Percentiles rank a stretch among this genome's conserved stretches.
Evolutionary conservation across 495 filamentous ascomycete species (phyloP).

Genomic region (Aspergillus cristatus): DNA sequence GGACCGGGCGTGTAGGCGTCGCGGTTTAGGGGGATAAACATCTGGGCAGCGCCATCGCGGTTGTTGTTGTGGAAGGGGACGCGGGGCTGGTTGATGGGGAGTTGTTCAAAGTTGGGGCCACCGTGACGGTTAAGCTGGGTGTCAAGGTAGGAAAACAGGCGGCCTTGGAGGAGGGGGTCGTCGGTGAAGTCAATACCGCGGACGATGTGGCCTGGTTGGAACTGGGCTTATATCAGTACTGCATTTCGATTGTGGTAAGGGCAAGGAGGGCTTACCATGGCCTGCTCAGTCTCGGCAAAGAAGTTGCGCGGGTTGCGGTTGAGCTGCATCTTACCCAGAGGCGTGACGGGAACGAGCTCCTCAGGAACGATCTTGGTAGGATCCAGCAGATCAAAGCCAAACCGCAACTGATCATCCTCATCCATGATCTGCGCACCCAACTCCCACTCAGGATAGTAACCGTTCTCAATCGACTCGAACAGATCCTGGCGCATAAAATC

Average conservation of each 20-base stretch:
- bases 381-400: slow-evolving; percentile 65
- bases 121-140: slow-evolving; percentile 65
- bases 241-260: no score
- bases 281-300: slow-evolving; percentile 71
- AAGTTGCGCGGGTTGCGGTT: slow-evolving; percentile 67
- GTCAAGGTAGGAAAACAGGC: slow-evolving; percentile 68
- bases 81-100: slow-evolving; percentile 63
- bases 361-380: slow-evolving; percentile 71
- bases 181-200: slow-evolving; percentile 66
- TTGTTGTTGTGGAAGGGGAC: slow-evolving; percentile 66
- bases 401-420: slow-evolving; percentile 54
- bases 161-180: slow-evolving; percentile 65
- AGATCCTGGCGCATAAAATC: slow-evolving; percentile 66
- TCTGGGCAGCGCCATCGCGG: slow-evolving; percentile 37
- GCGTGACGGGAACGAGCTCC: slow-evolving; percentile 57
- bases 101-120: slow-evolving; percentile 67
- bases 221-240: no score
- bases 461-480: slow-evolving; percentile 58
- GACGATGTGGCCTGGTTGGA: slow-evolving; percentile 43
- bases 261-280: slow-evolving; percentile 41
- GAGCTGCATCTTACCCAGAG: slow-evolving; percentile 57
- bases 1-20: slow-evolving; percentile 47
- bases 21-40: slow-evolving; percentile 39
- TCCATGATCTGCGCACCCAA: slow-evolving; percentile 65
- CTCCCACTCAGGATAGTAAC: slow-evolving; percentile 63